Percentiles rank a stretch among this genome's conserved stretches.
Evolutionary conservation across 1,284 basidiomycete species (phyloP).

Genomic region (Leccinum griseonigrum): DNA sequence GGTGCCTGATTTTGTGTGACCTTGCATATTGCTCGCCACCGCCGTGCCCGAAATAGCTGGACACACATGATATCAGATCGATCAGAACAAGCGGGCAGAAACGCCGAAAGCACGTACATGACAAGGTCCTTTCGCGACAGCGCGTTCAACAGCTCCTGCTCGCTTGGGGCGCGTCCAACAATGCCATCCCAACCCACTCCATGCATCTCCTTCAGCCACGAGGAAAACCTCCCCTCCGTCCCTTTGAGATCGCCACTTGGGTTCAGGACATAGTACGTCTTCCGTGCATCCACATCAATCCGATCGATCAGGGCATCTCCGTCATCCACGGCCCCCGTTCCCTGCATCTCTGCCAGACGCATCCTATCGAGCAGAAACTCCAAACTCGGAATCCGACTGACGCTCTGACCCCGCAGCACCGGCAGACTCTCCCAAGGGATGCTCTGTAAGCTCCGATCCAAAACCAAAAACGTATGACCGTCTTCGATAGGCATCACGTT

Average conservation of each 20-base stretch:
- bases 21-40: constrained; percentile 94
- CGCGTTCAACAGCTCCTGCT: constrained; percentile 76
- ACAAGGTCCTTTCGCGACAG: constrained; percentile 76
- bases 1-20: constrained; percentile 78
- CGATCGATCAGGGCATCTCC: constrained; percentile 39
- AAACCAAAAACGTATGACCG: constrained; percentile 82
- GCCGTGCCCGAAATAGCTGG: constrained; percentile 95
- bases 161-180: constrained; percentile 72
- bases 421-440: constrained; percentile 98
- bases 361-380: constrained; percentile 87
- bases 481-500: constrained; percentile 38
- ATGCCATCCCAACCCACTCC: constrained; percentile 82
- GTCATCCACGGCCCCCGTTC: constrained; percentile 15
- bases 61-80: constrained; percentile 5
- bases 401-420: constrained; percentile 76
- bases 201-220: constrained; percentile 73
- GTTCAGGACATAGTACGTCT: constrained; percentile 87
- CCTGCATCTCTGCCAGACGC: constrained; percentile 50
- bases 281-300: constrained; percentile 58
- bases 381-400: constrained; percentile 89
- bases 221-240: constrained; percentile 81
- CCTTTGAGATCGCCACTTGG: constrained; percentile 87
- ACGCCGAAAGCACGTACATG: constrained; percentile 57
- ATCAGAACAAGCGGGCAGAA: background rate
- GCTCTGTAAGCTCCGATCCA: constrained; percentile 88